phyloP scores from a whole-genome alignment of 345 rosid species.

The Citrus unshiu region DNA sequence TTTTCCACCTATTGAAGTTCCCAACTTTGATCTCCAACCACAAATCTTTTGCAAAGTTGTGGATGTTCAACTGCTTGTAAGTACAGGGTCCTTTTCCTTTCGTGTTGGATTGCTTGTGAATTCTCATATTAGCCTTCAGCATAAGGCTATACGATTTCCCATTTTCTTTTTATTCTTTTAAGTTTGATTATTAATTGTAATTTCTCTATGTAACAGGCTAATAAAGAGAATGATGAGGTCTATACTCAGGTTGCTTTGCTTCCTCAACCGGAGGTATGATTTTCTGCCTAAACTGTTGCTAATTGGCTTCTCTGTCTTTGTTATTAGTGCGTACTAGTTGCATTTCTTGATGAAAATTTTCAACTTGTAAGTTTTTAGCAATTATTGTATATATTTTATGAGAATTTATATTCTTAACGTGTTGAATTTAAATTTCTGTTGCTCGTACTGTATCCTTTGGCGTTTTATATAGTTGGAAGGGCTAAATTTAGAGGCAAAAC shows the following conservation, averaged over 20 bases:
- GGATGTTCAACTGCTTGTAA: constrained; percentile 65
- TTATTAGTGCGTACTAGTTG: neutral
- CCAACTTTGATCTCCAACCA: constrained; percentile 56
- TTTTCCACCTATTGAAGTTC: constrained; percentile 42
- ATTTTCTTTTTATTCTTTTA: constrained; percentile 11
- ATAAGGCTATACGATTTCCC: neutral
- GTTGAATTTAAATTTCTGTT: constrained; percentile 3
- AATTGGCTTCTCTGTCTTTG: neutral
- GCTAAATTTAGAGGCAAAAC: constrained; percentile 47
- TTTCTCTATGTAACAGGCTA: constrained; percentile 48
- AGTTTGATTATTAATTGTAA: constrained; percentile 5
- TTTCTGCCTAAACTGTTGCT: neutral
- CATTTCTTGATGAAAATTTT: neutral
- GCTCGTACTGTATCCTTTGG: constrained; percentile 2
- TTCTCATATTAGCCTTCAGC: neutral
- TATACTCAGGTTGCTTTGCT: constrained; percentile 71
- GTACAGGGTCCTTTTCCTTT: constrained; percentile 15
- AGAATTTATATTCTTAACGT: neutral
- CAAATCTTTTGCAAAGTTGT: constrained; percentile 75
- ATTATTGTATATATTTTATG: neutral
- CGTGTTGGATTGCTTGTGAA: neutral
- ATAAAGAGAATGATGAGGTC: constrained; percentile 87
- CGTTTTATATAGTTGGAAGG: constrained; percentile 43
- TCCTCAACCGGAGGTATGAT: constrained; percentile 69
- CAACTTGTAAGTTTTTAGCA: neutral